Conservation (phyloP, 1,284 basidiomycete genomes). For the Rhodotorula mucilaginosa region DNA sequence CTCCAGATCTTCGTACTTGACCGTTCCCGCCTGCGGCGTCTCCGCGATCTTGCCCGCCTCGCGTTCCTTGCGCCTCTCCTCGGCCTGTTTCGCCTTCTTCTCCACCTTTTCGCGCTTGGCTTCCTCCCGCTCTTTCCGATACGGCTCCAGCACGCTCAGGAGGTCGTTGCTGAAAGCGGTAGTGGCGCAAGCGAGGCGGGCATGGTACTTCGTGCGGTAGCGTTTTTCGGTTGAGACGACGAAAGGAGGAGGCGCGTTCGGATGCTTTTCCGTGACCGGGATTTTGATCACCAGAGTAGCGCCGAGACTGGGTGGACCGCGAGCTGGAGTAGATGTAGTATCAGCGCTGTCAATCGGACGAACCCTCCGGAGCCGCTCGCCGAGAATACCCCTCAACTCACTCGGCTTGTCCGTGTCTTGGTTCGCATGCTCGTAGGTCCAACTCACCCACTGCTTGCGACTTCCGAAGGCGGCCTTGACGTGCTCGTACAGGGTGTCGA, state of each 20-base stretch:
- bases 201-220: constrained; percentile 9
- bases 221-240: background rate
- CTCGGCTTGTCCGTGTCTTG: background rate
- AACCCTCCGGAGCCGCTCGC: no score
- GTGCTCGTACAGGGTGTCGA: constrained; percentile 7
- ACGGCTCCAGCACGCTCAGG: constrained; percentile 1
- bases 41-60: background rate
- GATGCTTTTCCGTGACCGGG: background rate
- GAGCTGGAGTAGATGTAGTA: background rate
- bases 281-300: constrained; percentile 6
- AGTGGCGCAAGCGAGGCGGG: constrained; percentile 3
- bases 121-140: background rate
- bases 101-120: background rate
- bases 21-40: constrained; percentile 7
- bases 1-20: constrained; percentile 15
- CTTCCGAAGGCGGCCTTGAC: constrained; percentile 8
- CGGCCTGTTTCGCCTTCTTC: background rate
- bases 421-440: background rate
- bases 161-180: constrained; percentile 5
- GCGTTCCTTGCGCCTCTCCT: background rate
- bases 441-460: background rate
- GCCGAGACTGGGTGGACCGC: background rate
- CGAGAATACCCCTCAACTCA: background rate
- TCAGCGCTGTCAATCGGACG: no score
- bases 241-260: background rate